phyloP scores from a whole-genome alignment of 805 yeast species.

The Candida krabiensis region DNA sequence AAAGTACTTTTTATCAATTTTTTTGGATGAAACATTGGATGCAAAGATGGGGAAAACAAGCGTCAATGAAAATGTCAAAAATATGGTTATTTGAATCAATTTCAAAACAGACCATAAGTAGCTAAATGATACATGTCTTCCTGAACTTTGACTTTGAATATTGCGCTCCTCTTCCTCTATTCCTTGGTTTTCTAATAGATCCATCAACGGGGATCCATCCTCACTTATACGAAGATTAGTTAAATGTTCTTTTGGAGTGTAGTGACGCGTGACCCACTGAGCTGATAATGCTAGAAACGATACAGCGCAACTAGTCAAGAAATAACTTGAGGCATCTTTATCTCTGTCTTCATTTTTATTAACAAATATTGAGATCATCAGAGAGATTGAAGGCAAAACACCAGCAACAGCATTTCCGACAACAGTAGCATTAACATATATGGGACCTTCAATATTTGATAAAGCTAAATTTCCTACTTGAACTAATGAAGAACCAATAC shows the following conservation, averaged over 20 bases:
- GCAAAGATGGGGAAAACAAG: slow-evolving; percentile 91
- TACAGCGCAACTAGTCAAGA: slow-evolving; percentile 31
- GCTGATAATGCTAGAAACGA: slow-evolving; percentile 20
- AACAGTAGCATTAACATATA: slow-evolving; percentile 85
- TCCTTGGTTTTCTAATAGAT: slow-evolving; percentile 9
- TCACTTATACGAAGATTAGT: neutral
- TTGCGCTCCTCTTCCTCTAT: neutral
- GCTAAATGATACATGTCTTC: slow-evolving; percentile 57
- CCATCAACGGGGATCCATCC: slow-evolving; percentile 1
- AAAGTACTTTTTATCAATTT: slow-evolving; percentile 41
- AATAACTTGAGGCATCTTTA: slow-evolving; percentile 37
- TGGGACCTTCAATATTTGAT: slow-evolving; percentile 71
- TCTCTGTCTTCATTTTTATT: slow-evolving; percentile 21
- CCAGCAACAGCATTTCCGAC: slow-evolving; percentile 96
- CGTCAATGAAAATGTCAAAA: slow-evolving; percentile 71
- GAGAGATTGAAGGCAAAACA: slow-evolving; percentile 78
- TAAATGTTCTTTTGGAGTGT: slow-evolving; percentile 4
- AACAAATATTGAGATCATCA: slow-evolving; percentile 49
- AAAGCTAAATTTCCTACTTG: slow-evolving; percentile 92
- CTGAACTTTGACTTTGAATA: no score
- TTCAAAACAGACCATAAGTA: slow-evolving; percentile 63
- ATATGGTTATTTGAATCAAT: slow-evolving; percentile 65
- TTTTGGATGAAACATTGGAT: slow-evolving; percentile 53
- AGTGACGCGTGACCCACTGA: slow-evolving; percentile 23
- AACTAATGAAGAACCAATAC: slow-evolving; percentile 76